phyloP scores from a whole-genome alignment of 1,139 yeast genomes.

The Saccharomyces hybrid region DNA sequence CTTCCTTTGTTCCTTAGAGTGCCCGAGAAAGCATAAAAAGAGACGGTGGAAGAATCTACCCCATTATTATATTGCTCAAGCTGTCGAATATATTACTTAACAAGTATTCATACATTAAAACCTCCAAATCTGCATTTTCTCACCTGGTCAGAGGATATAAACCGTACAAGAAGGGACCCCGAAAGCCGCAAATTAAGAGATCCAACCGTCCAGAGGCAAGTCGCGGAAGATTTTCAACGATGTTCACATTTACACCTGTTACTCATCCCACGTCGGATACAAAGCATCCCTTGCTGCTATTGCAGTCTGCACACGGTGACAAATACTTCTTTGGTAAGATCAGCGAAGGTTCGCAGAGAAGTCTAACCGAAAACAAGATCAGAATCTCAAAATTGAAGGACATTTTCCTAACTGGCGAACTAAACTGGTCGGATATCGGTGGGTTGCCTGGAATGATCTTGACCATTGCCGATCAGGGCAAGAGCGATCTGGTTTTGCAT shows the following conservation, averaged over 20 bases:
- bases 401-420: constrained; percentile 66
- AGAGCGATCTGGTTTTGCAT: constrained; percentile 39
- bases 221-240: constrained; percentile 15
- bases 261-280: constrained; percentile 57
- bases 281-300: constrained; percentile 50
- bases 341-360: constrained; percentile 82
- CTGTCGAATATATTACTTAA: not conserved
- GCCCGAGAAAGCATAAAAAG: not conserved
- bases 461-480: constrained; percentile 79
- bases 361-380: constrained; percentile 47
- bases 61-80: not conserved
- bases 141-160: not conserved
- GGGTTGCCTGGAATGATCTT: constrained; percentile 87
- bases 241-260: constrained; percentile 34
- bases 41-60: not conserved
- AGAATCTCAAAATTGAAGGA: constrained; percentile 50
- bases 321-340: constrained; percentile 71
- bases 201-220: not conserved
- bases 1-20: not conserved
- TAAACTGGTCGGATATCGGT: constrained; percentile 69
- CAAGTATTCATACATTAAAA: not conserved
- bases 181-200: not conserved
- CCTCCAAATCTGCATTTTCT: not conserved
- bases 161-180: not conserved
- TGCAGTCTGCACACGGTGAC: constrained; percentile 41